These are phyloP conservation scores for Colletotrichum sp. DNA, from an alignment of 2,329 filamentous ascomycete species.

Conservation along the genomic window DNA sequence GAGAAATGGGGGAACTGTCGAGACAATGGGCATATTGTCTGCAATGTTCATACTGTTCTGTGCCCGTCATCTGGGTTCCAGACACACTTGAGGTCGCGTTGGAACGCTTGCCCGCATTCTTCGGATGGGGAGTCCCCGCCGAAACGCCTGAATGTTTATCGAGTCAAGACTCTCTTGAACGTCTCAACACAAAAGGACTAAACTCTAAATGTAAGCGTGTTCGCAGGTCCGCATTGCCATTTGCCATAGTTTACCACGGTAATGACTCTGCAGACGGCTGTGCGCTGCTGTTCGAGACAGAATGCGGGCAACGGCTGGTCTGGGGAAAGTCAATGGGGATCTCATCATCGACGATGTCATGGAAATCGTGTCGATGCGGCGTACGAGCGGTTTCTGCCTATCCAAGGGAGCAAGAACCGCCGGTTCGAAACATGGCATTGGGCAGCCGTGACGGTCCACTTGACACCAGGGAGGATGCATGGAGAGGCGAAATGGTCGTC, in stretches of 20 bases:
- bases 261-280: not conserved
- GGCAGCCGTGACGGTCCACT: not conserved
- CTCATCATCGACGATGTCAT: not conserved
- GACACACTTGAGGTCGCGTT: not conserved
- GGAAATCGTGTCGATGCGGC: not conserved
- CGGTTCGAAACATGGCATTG: constrained; percentile 9
- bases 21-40: not conserved
- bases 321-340: not conserved
- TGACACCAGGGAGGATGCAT: constrained; percentile 3
- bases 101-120: not conserved
- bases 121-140: constrained; percentile 8
- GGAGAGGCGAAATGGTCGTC: not conserved
- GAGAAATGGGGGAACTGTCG: not conserved
- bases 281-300: not conserved
- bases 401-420: not conserved
- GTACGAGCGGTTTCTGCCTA: not conserved
- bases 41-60: not conserved
- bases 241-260: not conserved
- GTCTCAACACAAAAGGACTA: not conserved
- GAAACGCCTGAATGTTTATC: not conserved
- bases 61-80: not conserved
- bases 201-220: not conserved
- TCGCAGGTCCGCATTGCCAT: not conserved
- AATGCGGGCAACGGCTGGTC: not conserved
- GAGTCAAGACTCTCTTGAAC: constrained; percentile 1